Evolutionary conservation across 495 filamentous ascomycete species (phyloP), one percentile per base, ranked within the genome.

Genomic region (Penicillium verhagenii): DNA sequence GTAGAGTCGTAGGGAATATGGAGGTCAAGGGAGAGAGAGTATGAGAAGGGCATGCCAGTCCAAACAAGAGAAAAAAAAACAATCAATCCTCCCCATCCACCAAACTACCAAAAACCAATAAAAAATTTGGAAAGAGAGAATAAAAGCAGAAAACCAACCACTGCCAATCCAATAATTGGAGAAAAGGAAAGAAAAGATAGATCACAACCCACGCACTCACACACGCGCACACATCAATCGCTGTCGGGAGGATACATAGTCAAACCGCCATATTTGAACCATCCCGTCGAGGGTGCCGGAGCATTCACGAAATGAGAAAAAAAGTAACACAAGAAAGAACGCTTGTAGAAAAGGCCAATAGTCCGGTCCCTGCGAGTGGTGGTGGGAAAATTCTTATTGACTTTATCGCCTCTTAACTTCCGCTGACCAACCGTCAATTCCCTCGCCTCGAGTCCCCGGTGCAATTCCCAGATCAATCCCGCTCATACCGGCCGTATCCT

Each of bases 381-480:
- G 20, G 20, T n/a, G n/a, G n/a, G n/a, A n/a, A n/a, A n/a, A 45
- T 25, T 21, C 26, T 45, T 9, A 19, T 43, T 28, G 44, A 38
- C 14, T 45, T 71, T 61, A 91, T 72, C 88, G 82, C 76, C 91
- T 91, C 80, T 93, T 93, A 3, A 96, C 82, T 76, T 97, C 94
- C 21, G 76, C 79, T 2, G 92, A 87, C 94, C 94, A 98, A 11
- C 94, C 94, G 40, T 97, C 94, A 65, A 98, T 97, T 8, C 92
- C 94, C 51, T 96, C 92, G 4, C 95, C 94, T 37, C 83, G 84
- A 56, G 85, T 92, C 2, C 91, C 92, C 2, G 93, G 87, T 21
- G 82, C 61, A 16, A 96, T 75, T 5, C 83, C 82, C 40, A 97
- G 73, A 55, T 82, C 84, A 40, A 94, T 75, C 7, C 79, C 81